A percentile compares a stretch with the other conserved stretches of the same genome.
These are phyloP conservation scores for Solanum paucissectum DNA, from an alignment of 257 asterid genomes.

Conservation along the genomic window DNA sequence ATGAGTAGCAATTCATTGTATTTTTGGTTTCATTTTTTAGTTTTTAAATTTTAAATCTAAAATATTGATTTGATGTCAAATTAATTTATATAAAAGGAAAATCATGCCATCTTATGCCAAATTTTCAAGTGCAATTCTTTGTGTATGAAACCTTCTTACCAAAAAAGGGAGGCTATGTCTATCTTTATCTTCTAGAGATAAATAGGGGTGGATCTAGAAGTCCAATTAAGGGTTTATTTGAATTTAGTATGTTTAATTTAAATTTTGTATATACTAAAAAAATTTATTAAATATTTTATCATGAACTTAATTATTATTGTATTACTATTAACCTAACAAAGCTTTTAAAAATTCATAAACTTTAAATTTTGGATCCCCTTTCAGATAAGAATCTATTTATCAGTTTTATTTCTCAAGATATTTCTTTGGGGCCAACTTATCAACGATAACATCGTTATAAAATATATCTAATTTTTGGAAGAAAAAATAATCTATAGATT, in stretches of 20 bases:
- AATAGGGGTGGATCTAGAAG: not conserved
- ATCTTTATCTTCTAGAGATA: not conserved
- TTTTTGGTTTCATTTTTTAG: not conserved
- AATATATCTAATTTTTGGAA: not conserved
- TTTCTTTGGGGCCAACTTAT: not conserved
- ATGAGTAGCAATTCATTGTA: not conserved
- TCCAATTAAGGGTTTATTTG: not conserved
- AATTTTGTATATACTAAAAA: not conserved
- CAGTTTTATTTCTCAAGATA: not conserved
- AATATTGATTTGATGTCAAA: not conserved
- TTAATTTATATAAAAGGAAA: not conserved
- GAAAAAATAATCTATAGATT: not conserved
- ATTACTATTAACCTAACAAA: not conserved
- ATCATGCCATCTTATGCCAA: not conserved
- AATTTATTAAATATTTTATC: not conserved
- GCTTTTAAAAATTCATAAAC: not conserved
- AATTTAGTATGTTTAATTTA: not conserved
- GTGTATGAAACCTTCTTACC: not conserved
- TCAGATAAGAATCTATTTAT: not conserved
- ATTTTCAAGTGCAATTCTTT: not conserved
- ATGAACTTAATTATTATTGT: not conserved
- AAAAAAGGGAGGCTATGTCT: not conserved
- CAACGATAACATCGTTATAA: not conserved
- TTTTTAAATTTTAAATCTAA: not conserved
- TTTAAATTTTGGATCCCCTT: not conserved